Conservation (phyloP, 208 protist genomes). For the Porcisia deanei region DNA sequence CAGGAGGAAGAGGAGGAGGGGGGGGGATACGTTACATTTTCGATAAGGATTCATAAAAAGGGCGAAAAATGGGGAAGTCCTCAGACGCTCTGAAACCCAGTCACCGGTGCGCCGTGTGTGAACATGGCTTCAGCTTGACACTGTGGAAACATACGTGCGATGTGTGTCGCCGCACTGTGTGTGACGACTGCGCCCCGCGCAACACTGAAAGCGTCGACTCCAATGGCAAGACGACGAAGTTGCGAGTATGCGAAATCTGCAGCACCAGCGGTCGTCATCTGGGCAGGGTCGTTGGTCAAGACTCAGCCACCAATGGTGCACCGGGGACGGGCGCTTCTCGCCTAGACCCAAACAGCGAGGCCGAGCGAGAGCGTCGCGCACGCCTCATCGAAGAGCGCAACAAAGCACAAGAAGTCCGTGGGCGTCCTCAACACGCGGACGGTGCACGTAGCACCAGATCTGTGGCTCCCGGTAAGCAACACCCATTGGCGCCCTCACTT, state of each 20-base stretch:
- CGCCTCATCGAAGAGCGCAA: constrained; percentile 45
- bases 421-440: neutral
- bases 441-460: neutral
- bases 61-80: constrained; percentile 12
- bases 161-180: constrained; percentile 52
- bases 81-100: neutral
- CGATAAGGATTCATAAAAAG: neutral
- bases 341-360: constrained; percentile 34
- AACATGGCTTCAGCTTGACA: constrained; percentile 45
- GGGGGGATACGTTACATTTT: too few relatives aligned
- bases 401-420: constrained; percentile 34
- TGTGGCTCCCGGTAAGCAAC: neutral
- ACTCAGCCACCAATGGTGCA: neutral
- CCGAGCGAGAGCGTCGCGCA: constrained; percentile 42
- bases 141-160: constrained; percentile 58
- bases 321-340: neutral
- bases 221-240: constrained; percentile 15
- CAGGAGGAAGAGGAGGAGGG: too few relatives aligned
- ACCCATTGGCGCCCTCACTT: neutral
- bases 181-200: constrained; percentile 64
- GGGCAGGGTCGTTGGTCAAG: neutral
- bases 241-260: constrained; percentile 31
- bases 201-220: constrained; percentile 8
- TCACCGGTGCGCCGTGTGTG: constrained; percentile 48
- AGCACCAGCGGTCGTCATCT: constrained; percentile 14